A percentile compares a stretch with the other conserved stretches of the same genome.
These are phyloP conservation scores for Cytospora piceicola DNA, from an alignment of 2,329 filamentous ascomycete species.

Conservation along the genomic window DNA sequence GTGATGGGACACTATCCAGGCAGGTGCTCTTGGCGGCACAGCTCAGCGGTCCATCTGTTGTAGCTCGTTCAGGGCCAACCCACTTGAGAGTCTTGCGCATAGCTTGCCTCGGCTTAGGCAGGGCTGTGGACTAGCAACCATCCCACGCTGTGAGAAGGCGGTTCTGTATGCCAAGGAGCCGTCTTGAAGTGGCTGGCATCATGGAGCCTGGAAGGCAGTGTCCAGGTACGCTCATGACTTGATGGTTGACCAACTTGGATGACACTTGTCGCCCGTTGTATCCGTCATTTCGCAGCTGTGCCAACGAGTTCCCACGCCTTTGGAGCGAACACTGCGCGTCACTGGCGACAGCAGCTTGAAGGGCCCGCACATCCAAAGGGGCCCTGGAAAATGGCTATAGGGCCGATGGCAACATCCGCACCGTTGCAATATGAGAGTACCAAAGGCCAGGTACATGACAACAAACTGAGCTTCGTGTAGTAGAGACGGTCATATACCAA, in stretches of 20 bases:
- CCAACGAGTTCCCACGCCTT: not conserved
- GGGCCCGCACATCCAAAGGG: conserved; percentile 20
- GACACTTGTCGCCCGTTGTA: too few relatives aligned
- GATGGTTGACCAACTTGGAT: not conserved
- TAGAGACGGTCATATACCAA: not conserved
- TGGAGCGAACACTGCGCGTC: conserved; percentile 20
- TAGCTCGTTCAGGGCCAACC: too few relatives aligned
- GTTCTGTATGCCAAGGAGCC: not conserved
- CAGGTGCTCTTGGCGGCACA: not conserved
- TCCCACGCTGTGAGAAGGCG: too few relatives aligned
- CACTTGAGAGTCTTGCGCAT: not conserved
- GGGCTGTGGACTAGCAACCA: too few relatives aligned
- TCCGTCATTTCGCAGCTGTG: not conserved
- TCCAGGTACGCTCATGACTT: not conserved
- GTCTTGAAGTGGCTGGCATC: too few relatives aligned
- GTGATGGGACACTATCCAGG: not conserved
- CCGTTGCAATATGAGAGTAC: conserved; percentile 5
- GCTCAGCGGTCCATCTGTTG: too few relatives aligned
- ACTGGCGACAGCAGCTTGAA: conserved; percentile 17
- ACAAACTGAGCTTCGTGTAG: not conserved
- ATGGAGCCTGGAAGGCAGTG: too few relatives aligned
- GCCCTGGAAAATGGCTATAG: conserved; percentile 19
- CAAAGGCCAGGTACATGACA: not conserved
- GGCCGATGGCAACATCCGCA: conserved; percentile 15
- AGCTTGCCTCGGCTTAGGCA: not conserved